phyloP scores from a whole-genome alignment of 2,329 filamentous ascomycete species.

The Curvularia sp. region DNA sequence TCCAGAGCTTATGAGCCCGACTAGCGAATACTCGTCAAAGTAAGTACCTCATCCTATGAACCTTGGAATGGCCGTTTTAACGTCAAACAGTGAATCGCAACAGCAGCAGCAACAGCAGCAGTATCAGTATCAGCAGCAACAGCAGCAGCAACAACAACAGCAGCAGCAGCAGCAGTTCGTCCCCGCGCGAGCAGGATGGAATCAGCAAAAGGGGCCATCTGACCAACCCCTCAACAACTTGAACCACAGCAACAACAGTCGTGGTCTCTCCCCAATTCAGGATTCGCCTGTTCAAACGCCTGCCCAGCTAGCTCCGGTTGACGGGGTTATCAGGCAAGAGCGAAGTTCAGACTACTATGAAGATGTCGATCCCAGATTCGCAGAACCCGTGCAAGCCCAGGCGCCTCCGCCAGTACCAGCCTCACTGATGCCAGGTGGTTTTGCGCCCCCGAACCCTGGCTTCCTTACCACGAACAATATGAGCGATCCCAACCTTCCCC shows the following conservation, averaged over 20 bases:
- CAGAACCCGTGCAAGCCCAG: constrained; percentile 53
- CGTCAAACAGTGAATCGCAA: constrained; percentile 20
- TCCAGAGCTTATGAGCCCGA: constrained; percentile 57
- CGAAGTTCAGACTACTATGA: constrained; percentile 76
- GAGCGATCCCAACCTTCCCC: constrained; percentile 47
- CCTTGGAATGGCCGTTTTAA: constrained; percentile 10
- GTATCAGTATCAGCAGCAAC: constrained; percentile 21
- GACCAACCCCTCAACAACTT: constrained; percentile 35
- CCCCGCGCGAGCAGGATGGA: constrained; percentile 58
- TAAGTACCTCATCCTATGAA: constrained; percentile 58
- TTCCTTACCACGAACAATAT: constrained; percentile 35
- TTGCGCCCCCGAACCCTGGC: constrained; percentile 42
- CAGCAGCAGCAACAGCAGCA: constrained; percentile 21
- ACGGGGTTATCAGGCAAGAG: constrained; percentile 30
- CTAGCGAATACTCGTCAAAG: constrained; percentile 77
- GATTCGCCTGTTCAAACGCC: constrained; percentile 49
- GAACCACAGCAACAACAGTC: constrained; percentile 41
- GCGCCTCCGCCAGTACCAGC: constrained; percentile 42
- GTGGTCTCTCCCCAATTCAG: constrained; percentile 51
- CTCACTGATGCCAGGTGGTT: constrained; percentile 46
- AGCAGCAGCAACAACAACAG: constrained; percentile 24
- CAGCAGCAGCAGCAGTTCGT: constrained; percentile 47
- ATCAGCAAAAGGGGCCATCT: constrained; percentile 34
- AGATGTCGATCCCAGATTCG: constrained; percentile 90
- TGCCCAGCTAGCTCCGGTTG: constrained; percentile 40